A percentile compares a stretch with the other conserved stretches of the same genome.
Conservation (phyloP, 129 eudicot species). For the Rutidosis leptorrhynchoides region DNA sequence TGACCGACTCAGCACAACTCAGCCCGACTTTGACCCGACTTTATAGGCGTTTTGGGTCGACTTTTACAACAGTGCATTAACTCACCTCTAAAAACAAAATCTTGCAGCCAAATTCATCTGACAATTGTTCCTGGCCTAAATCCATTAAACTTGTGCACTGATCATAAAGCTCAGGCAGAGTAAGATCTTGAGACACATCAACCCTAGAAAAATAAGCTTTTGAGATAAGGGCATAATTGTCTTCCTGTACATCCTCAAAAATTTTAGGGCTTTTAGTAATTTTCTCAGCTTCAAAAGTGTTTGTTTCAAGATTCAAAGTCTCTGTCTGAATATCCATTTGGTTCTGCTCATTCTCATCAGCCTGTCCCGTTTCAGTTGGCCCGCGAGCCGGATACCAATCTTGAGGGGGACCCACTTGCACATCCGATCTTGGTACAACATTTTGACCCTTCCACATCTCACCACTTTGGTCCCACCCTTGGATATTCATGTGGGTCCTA, state of each 20-base stretch:
- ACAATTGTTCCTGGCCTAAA: constrained; percentile 30
- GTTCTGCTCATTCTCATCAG: constrained; percentile 40
- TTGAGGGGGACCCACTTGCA: constrained; percentile 42
- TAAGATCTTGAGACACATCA: constrained; percentile 77
- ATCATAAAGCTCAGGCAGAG: constrained; percentile 60
- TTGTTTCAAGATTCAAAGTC: constrained; percentile 33
- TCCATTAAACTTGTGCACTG: constrained; percentile 49
- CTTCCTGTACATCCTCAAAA: constrained; percentile 36
- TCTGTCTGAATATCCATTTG: constrained; percentile 37
- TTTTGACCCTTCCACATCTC: constrained; percentile 74
- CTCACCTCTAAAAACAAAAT: constrained; percentile 65
- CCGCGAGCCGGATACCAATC: constrained; percentile 36
- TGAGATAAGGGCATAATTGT: constrained; percentile 32
- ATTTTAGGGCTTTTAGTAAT: constrained; percentile 31
- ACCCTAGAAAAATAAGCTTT: constrained; percentile 63
- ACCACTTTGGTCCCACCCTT: constrained; percentile 61
- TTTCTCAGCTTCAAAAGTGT: constrained; percentile 29
- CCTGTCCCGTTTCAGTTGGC: constrained; percentile 41
- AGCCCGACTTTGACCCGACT: no score
- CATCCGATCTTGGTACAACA: constrained; percentile 36
- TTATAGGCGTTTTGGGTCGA: no score
- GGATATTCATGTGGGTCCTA: constrained; percentile 43
- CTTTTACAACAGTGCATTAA: no score
- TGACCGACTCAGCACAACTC: no score
- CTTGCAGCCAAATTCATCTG: constrained; percentile 47